Evolutionary conservation across 108 stramenopile genomes (phyloP), one percentile per base, ranked within the genome.

Genomic region (Skeletonema tropicum): DNA sequence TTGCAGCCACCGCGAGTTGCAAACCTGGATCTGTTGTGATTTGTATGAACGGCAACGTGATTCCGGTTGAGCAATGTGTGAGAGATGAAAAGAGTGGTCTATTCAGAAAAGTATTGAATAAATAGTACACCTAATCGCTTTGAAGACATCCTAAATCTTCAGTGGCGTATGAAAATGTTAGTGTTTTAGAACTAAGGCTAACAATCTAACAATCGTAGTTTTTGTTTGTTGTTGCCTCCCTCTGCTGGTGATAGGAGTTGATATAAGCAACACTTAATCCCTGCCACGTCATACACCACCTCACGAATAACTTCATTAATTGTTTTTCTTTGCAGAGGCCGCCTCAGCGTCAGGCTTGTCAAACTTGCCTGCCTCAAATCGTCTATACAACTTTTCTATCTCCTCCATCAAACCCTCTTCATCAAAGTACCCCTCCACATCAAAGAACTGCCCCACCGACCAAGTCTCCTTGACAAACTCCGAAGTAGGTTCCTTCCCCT

Each of bases 341-440:
- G 5, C 55, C 9, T 59, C 60, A 32, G 36, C 68, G 8, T 79
- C 80, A 7, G 55, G 46, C 73, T 82, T 79, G 23, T 92, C 86
- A 65, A 83, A 91, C 60, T 97, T 87, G 12, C 89, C 88, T 0
- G 70, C 57, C 63, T 90, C 90, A 66, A 97, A 87, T 38, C 85
- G 82, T 41, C 70, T 57, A 63, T 84, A 91, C 11, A 93, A 71
- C 48, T 83, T 72, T 36, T 92, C 84, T 15, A 94, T 83, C 64
- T 84, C 86, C 57, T 89, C 65, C 62, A 84, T 70, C 49, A 94
- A 74, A 21, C 91, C 90, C 46, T 89, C 75, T 60, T 95, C 94
- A 76, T 92, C 94, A 86, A 97, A 97, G 70, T 89, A 85, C n/a
- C 97, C 97, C 21, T 95, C 93, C 77, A 87, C 88, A 74, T 95